These are phyloP conservation scores for Lentinula sp. DNA, from an alignment of 768 basidiomycete genomes.

Conservation along the genomic window DNA sequence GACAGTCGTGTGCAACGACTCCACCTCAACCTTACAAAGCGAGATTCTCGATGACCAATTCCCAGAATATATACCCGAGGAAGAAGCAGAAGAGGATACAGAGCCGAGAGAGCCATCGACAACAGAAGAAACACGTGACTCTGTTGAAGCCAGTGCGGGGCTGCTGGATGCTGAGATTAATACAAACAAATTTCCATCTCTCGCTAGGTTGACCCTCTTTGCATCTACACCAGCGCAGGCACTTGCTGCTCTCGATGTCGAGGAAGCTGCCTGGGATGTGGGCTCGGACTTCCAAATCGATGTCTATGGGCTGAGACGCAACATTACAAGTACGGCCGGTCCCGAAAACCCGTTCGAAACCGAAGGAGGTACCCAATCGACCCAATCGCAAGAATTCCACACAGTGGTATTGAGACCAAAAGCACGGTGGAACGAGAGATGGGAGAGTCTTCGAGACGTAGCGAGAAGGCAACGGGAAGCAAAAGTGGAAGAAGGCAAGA, in stretches of 20 bases:
- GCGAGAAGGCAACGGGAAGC: not conserved
- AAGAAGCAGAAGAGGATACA: not conserved
- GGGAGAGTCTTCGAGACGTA: slow-evolving; percentile 1
- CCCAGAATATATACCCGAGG: not conserved
- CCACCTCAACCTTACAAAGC: not conserved
- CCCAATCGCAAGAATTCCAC: not conserved
- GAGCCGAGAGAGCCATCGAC: not conserved
- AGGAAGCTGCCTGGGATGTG: slow-evolving; percentile 1
- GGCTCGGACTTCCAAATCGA: not conserved
- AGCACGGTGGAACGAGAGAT: not conserved
- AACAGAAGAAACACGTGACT: not conserved
- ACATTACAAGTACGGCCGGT: not conserved
- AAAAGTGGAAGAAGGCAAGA: not conserved
- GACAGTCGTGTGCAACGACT: not conserved
- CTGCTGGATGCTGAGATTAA: not conserved
- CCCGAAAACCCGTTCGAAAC: not conserved
- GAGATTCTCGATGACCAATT: not conserved
- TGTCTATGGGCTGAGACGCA: not conserved
- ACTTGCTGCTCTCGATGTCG: not conserved
- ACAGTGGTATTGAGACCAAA: not conserved
- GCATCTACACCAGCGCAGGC: slow-evolving; percentile 3
- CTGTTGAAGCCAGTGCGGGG: not conserved
- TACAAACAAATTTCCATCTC: not conserved
- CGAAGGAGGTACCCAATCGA: not conserved
- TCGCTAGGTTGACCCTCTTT: not conserved